These are phyloP conservation scores for Trichoderma polysporum DNA, from an alignment of 2,329 filamentous ascomycete genomes.

Conservation along the genomic window DNA sequence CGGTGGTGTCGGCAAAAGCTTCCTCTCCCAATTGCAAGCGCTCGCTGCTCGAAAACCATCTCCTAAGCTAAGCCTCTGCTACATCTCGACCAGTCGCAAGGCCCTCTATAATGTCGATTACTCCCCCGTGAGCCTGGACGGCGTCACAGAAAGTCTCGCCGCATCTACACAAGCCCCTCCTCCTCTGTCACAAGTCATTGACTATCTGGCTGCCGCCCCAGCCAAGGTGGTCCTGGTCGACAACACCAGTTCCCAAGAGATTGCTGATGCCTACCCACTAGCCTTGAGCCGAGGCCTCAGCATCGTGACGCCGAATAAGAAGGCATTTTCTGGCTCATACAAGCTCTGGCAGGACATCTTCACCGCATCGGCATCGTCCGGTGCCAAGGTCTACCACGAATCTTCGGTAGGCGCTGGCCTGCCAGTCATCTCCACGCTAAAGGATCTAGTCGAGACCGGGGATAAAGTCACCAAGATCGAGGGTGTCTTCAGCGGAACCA, in stretches of 20 bases:
- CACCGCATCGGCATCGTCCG: slow-evolving; percentile 63
- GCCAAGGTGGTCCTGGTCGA: slow-evolving; percentile 83
- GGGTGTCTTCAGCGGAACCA: slow-evolving; percentile 95
- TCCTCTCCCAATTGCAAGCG: slow-evolving; percentile 75
- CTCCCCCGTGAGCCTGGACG: slow-evolving; percentile 62
- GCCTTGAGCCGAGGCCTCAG: slow-evolving; percentile 81
- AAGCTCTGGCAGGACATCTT: slow-evolving; percentile 88
- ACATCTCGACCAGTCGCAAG: slow-evolving; percentile 83
- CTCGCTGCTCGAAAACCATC: slow-evolving; percentile 66
- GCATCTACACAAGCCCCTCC: slow-evolving; percentile 65
- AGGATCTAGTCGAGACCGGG: slow-evolving; percentile 91
- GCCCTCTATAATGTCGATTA: slow-evolving; percentile 75
- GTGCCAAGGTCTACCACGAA: slow-evolving; percentile 90
- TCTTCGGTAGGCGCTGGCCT: slow-evolving; percentile 91
- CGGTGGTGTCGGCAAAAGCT: slow-evolving; percentile 89
- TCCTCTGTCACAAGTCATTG: slow-evolving; percentile 66
- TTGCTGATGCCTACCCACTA: slow-evolving; percentile 79
- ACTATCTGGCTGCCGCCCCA: slow-evolving; percentile 76
- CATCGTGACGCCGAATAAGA: slow-evolving; percentile 97
- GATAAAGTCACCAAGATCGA: slow-evolving; percentile 91
- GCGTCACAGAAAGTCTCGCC: slow-evolving; percentile 61
- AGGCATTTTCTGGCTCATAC: slow-evolving; percentile 84
- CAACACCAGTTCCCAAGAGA: slow-evolving; percentile 88
- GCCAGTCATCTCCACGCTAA: slow-evolving; percentile 88
- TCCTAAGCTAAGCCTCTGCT: slow-evolving; percentile 73